phyloP scores from a whole-genome alignment of 257 asterid genomes.

The Solanum sitiens region DNA sequence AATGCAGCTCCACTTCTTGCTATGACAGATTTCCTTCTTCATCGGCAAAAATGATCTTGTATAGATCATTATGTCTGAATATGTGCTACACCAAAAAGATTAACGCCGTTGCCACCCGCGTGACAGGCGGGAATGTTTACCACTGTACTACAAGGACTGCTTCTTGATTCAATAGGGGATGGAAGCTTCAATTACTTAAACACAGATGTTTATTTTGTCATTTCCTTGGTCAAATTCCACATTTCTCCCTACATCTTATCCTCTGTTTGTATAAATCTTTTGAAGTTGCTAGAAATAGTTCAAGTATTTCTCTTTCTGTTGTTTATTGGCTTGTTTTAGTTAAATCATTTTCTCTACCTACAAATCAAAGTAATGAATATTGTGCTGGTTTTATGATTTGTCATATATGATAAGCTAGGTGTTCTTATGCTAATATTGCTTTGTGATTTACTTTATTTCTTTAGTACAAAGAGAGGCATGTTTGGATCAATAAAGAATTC shows the following conservation, averaged over 20 bases:
- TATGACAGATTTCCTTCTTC: slow-evolving; percentile 41
- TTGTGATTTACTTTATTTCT: too few relatives aligned
- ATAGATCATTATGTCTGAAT: too few relatives aligned
- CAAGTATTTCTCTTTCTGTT: not conserved
- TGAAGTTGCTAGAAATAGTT: not conserved
- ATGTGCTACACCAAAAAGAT: too few relatives aligned
- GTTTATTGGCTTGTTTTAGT: not conserved
- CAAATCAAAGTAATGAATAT: not conserved
- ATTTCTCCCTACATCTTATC: not conserved
- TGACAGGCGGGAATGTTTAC: slow-evolving; percentile 48
- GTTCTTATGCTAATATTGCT: too few relatives aligned
- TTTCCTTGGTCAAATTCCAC: not conserved
- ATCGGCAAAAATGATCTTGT: slow-evolving; percentile 23
- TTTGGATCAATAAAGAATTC: too few relatives aligned
- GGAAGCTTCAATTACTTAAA: too few relatives aligned
- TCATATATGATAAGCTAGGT: not conserved
- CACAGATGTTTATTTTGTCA: not conserved
- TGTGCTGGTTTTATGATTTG: not conserved
- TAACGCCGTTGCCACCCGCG: slow-evolving; percentile 41
- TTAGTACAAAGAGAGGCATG: too few relatives aligned
- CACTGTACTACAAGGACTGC: not conserved
- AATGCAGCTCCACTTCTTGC: slow-evolving; percentile 45
- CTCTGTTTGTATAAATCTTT: not conserved
- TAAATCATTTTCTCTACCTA: not conserved
- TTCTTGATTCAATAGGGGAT: not conserved